Base-by-base conservation (phyloP, 306 rosid genomes). In the Acacia crassicarpa region DNA sequence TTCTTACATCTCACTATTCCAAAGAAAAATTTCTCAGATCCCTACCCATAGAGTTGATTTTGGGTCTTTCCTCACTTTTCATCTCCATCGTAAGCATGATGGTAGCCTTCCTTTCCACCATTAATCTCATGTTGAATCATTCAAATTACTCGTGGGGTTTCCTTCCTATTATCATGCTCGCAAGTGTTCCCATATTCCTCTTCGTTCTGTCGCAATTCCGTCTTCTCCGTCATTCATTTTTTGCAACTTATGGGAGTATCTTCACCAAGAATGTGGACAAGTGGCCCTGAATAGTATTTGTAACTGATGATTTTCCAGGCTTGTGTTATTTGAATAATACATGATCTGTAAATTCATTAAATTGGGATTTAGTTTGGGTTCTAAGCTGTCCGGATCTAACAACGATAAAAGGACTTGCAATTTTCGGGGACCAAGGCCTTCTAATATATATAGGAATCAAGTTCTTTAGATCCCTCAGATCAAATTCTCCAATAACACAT, bases 1-100 rank as follows among this genome's bases (percentile, higher is more conserved):
- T 78, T 9, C 75, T 78, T 1, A 67, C 76, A 2, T 22, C 82
- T 0, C 75, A 38, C 3, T 78, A 51, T 4, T 48, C 75, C 1
- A 62, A 65, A 38, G 74, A 78, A 30, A 43, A 20, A 15, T 78
- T 78, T 14, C 67, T 67, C 43, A 67, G 43, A 45, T 53, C 61
- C 8, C 7, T 69, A 27, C 76, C 82, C 8, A 0, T 20, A 51
- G 6, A 16, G n/a, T 51, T 51, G 58, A 4, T 51, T 51, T 15
- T 51, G 2, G 58, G 58, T 4, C 0, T 51, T 17, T 51, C 8
- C 8, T 4, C n/a, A 1, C 58, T 51, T 51, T 17, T 51, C n/a
- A 16, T 16, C n/a, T 51, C 58, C n/a, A 51, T 51, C 4, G 9
- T 17, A 17, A 51, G n/a, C n/a, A 51, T 51, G 58, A 17, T 51